Conservation (phyloP, 169 alveolate genomes). For the Cryptosporidium baileyi region DNA sequence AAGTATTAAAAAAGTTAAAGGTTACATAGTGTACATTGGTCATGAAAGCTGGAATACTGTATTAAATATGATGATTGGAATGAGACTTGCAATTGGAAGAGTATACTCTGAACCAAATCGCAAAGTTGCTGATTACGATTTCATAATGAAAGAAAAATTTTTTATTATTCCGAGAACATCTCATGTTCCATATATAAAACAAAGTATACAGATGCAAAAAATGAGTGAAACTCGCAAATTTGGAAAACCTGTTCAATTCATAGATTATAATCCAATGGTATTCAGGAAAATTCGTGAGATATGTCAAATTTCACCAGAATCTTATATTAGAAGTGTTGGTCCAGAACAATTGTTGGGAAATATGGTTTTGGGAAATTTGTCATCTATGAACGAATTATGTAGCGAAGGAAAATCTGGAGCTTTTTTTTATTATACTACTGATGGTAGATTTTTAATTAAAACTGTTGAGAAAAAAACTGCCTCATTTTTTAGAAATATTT, state of each 20-base stretch:
- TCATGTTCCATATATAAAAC: background rate
- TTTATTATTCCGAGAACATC: slow-evolving; percentile 51
- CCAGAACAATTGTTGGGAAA: slow-evolving; percentile 95
- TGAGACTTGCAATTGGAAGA: slow-evolving; percentile 81
- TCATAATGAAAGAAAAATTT: slow-evolving; percentile 59
- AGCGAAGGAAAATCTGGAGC: slow-evolving; percentile 96
- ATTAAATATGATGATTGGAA: slow-evolving; percentile 89
- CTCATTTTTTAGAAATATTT: slow-evolving; percentile 71
- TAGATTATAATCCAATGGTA: slow-evolving; percentile 94
- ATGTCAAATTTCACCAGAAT: slow-evolving; percentile 88
- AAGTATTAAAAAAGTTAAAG: slow-evolving; percentile 7
- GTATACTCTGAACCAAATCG: slow-evolving; percentile 69
- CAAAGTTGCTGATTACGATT: slow-evolving; percentile 62
- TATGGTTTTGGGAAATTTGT: slow-evolving; percentile 93
- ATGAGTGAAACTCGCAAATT: background rate
- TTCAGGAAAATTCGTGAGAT: slow-evolving; percentile 90
- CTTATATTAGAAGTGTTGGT: slow-evolving; percentile 92
- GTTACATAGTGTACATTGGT: slow-evolving; percentile 85
- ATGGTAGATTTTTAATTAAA: slow-evolving; percentile 83
- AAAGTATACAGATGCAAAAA: background rate
- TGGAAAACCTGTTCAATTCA: slow-evolving; percentile 79
- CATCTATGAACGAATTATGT: slow-evolving; percentile 90
- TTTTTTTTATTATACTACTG: slow-evolving; percentile 93
- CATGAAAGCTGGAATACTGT: slow-evolving; percentile 91
- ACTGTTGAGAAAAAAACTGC: slow-evolving; percentile 75